Evolutionary conservation across 208 protist genomes (phyloP).

Genomic region (Trypanosomatidae sp.): DNA sequence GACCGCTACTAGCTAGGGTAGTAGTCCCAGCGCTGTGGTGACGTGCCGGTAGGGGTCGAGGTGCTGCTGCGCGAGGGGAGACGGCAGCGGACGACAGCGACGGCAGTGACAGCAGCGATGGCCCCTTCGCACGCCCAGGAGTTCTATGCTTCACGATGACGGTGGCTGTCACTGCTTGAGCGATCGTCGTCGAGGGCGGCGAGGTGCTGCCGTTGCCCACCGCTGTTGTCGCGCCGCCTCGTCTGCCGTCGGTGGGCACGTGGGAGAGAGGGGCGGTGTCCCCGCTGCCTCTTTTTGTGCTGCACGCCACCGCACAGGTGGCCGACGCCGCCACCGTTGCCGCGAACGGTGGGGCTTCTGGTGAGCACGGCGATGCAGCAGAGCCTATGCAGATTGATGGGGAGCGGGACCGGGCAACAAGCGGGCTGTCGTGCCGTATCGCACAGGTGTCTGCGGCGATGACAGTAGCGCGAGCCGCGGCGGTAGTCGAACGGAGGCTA

Average conservation of each 20-base stretch:
- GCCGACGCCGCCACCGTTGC: background rate
- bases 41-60: background rate
- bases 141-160: background rate
- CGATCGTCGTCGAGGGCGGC: background rate
- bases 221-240: background rate
- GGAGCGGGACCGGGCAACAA: background rate
- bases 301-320: background rate
- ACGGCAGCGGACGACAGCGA: background rate
- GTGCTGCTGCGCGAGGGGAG: background rate
- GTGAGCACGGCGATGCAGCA: background rate
- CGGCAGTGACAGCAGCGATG: background rate
- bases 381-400: background rate
- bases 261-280: slow-evolving; percentile 1
- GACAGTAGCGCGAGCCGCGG: background rate
- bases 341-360: background rate
- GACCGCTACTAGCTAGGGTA: background rate
- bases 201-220: background rate
- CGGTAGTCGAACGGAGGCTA: background rate
- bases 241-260: slow-evolving; percentile 2
- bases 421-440: background rate
- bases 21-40: background rate
- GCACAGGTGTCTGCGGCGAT: slow-evolving; percentile 1
- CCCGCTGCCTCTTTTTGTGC: background rate
- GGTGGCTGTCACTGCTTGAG: background rate
- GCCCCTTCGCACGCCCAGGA: background rate